Conservation (phyloP, 2,329 filamentous ascomycete species). For the Hymenoscyphus linearis region DNA sequence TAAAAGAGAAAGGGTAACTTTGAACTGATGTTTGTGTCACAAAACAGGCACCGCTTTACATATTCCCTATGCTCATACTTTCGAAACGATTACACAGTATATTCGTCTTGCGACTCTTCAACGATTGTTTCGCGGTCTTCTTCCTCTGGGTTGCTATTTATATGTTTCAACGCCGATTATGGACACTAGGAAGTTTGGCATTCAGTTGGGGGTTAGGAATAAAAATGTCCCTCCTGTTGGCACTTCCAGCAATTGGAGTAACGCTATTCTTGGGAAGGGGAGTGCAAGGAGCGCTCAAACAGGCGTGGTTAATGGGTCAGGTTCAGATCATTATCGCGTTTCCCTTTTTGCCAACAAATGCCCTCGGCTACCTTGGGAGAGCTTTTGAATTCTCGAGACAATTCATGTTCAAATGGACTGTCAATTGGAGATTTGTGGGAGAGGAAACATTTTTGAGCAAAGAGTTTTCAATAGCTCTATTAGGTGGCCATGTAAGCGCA, state of each 20-base stretch:
- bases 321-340: slow-evolving; percentile 63
- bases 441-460: slow-evolving; percentile 74
- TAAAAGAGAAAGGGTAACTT: neutral
- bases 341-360: slow-evolving; percentile 65
- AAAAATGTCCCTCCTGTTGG: slow-evolving; percentile 88
- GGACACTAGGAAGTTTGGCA: slow-evolving; percentile 65
- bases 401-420: slow-evolving; percentile 97
- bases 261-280: slow-evolving; percentile 72
- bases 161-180: slow-evolving; percentile 67
- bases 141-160: slow-evolving; percentile 81
- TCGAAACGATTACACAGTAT: slow-evolving; percentile 94
- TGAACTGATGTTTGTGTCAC: slow-evolving; percentile 5
- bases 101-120: slow-evolving; percentile 89
- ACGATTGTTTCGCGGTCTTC: slow-evolving; percentile 84
- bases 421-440: slow-evolving; percentile 96
- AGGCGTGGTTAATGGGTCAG: slow-evolving; percentile 68
- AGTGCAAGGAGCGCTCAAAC: slow-evolving; percentile 56
- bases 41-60: slow-evolving; percentile 70
- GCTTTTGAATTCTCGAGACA: slow-evolving; percentile 88
- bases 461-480: slow-evolving; percentile 51
- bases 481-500: slow-evolving; percentile 50
- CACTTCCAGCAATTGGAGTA: slow-evolving; percentile 73
- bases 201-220: slow-evolving; percentile 81
- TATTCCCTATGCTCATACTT: slow-evolving; percentile 78
- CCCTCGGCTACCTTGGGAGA: slow-evolving; percentile 67